Base-by-base conservation (phyloP, 2,329 filamentous ascomycete genomes). In the Stagonosporopsis vannaccii region DNA sequence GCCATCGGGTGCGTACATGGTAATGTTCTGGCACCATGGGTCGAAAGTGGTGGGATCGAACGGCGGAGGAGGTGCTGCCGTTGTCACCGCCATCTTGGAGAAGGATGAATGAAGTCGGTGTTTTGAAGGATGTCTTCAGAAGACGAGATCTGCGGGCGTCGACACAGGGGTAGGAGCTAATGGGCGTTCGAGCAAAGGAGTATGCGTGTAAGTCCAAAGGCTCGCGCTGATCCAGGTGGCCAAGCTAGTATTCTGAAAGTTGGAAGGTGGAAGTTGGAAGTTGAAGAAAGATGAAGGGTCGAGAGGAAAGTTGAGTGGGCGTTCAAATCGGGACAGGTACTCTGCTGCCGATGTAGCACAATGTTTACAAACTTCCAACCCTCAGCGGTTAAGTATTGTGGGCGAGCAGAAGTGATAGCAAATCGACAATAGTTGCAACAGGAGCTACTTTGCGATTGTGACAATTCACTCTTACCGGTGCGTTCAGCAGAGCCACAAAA, bases 11-110 rank as follows among this genome's bases (percentile, higher is more conserved):
- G 70, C 59, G 33, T 75, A 68, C 47, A 88, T 69, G 35, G 73
- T 81, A 67, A 89, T 67, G 36, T 68, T 72, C 68, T 88, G 85
- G 35, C 64, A 74, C 69, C 78, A 84, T 1, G 82, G 80, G 63
- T 87, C 77, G 71, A 84, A 84, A 43, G 66, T 62, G 6, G 60
- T 39, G 1, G 66, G 63, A 25, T 52, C 50, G 20, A 46, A 28
- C n/a, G 42, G 42, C n/a, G 20, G 13, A n/a, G 26, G 35, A 40
- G 42, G 42, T 30, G 50, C 41, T 26, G 25, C 42, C 43, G 5
- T 36, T 12, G 23, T 11, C 22, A 47, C 23, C 26, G 40, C 39
- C 43, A 57, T 56, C 13, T 42, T 33, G 42, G 20, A 44, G 12
- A 19, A 41, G 23, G 12, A 22, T 23, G n/a, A 17, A 46, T 33